Conservation (phyloP, 2,329 filamentous ascomycete genomes). For the Fusarium phyllophilum region DNA sequence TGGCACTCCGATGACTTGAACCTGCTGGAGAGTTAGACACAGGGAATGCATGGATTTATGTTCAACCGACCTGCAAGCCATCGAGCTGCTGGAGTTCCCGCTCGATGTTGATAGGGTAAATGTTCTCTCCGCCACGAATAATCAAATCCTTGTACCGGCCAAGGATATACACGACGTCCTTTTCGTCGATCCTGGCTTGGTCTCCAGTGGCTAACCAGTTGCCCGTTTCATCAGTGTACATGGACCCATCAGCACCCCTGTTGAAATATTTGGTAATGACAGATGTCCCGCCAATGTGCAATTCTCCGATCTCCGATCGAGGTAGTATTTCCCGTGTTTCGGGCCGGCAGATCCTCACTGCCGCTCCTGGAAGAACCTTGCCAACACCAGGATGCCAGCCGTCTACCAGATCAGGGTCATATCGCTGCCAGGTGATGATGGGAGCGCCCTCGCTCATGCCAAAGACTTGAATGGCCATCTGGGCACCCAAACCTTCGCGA, state of each 20-base stretch:
- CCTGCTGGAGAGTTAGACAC: conserved; percentile 36
- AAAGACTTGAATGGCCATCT: conserved; percentile 51
- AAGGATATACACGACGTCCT: conserved; percentile 52
- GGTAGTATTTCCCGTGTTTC: conserved; percentile 44
- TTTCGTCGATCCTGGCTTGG: conserved; percentile 51
- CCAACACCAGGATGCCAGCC: conserved; percentile 55
- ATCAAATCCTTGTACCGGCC: conserved; percentile 59
- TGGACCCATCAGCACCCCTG: conserved; percentile 40
- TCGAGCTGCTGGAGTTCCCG: conserved; percentile 48
- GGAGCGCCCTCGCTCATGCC: conserved; percentile 59
- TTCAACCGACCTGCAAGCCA: conserved; percentile 43
- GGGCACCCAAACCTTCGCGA: conserved; percentile 46
- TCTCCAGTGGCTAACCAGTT: conserved; percentile 56
- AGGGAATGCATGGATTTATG: not conserved
- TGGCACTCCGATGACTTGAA: conserved; percentile 55
- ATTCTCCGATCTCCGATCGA: conserved; percentile 51
- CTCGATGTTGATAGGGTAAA: conserved; percentile 53
- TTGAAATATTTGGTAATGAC: conserved; percentile 50
- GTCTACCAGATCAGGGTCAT: conserved; percentile 44
- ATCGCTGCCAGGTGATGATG: conserved; percentile 52
- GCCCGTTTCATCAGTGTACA: conserved; percentile 50
- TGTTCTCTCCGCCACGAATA: conserved; percentile 58
- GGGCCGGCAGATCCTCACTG: conserved; percentile 51
- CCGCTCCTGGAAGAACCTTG: conserved; percentile 53
- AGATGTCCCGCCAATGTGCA: conserved; percentile 52